Percentiles rank a stretch among this genome's conserved stretches.
Conservation (phyloP, 345 rosid genomes). For the Eucalyptus paniculata region DNA sequence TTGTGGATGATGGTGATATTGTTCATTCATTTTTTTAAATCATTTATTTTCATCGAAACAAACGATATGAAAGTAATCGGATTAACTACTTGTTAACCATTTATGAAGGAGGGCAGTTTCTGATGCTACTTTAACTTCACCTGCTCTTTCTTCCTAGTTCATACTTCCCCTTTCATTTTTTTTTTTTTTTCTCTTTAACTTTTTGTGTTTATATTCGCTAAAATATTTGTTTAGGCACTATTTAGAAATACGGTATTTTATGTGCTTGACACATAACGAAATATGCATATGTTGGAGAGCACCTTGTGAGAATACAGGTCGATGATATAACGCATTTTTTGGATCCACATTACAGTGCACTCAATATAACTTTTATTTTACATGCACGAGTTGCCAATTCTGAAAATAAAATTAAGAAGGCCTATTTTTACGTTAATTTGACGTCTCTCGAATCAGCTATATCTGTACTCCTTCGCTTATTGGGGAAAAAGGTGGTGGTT, state of each 20-base stretch:
- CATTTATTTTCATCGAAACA: neutral
- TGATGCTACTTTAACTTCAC: neutral
- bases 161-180: neutral
- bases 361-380: neutral
- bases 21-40: neutral
- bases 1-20: neutral
- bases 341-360: neutral
- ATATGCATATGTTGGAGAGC: neutral
- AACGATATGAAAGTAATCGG: neutral
- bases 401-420: neutral
- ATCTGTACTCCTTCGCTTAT: neutral
- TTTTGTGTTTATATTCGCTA: neutral
- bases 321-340: neutral
- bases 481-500: neutral
- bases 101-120: neutral
- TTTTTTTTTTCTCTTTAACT: neutral
- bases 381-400: neutral
- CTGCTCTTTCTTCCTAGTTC: neutral
- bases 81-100: neutral
- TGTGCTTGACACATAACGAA: neutral
- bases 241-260: neutral
- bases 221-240: neutral
- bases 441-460: neutral
- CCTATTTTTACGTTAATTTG: neutral
- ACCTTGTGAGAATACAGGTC: neutral